A percentile compares a stretch with the other conserved stretches of the same genome.
phyloP scores from a whole-genome alignment of 768 basidiomycete genomes.

The Lactifluus volemus region DNA sequence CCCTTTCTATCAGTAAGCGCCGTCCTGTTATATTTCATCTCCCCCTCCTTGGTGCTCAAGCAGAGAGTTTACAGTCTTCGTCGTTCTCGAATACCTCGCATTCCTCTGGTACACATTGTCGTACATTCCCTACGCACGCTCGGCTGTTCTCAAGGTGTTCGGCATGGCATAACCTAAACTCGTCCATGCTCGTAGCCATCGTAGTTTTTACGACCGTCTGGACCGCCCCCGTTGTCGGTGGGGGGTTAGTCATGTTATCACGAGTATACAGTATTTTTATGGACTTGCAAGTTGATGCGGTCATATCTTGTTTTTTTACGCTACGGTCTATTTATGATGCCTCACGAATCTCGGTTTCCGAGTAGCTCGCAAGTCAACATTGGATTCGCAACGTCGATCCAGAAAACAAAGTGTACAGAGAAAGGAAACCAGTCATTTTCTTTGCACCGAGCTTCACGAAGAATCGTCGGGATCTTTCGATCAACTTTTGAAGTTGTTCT shows the following conservation, averaged over 20 bases:
- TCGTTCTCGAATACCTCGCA: slow-evolving; percentile 85
- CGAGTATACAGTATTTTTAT: slow-evolving; percentile 1
- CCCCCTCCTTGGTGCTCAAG: background rate
- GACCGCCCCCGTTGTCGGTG: background rate
- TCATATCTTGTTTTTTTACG: background rate
- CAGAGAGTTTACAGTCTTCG: slow-evolving; percentile 46
- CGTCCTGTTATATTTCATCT: background rate
- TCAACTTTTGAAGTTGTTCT: slow-evolving; percentile 76
- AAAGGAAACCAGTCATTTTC: background rate
- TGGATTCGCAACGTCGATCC: background rate
- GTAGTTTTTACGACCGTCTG: background rate
- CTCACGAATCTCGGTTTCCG: background rate
- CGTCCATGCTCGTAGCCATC: background rate
- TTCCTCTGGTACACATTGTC: slow-evolving; percentile 84
- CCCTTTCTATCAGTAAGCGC: slow-evolving; percentile 58
- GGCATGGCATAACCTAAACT: slow-evolving; percentile 30
- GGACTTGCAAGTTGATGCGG: background rate
- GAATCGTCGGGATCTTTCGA: background rate
- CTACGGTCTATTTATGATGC: background rate
- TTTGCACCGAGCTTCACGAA: background rate
- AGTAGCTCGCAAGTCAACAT: background rate
- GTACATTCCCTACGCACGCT: slow-evolving; percentile 88
- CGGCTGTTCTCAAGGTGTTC: slow-evolving; percentile 58
- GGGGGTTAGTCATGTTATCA: slow-evolving; percentile 1
- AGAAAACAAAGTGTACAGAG: background rate